Evolutionary conservation across 495 filamentous ascomycete genomes (phyloP), one percentile per base, ranked within the genome.

Genomic region (Aspergillus egyptiacus): DNA sequence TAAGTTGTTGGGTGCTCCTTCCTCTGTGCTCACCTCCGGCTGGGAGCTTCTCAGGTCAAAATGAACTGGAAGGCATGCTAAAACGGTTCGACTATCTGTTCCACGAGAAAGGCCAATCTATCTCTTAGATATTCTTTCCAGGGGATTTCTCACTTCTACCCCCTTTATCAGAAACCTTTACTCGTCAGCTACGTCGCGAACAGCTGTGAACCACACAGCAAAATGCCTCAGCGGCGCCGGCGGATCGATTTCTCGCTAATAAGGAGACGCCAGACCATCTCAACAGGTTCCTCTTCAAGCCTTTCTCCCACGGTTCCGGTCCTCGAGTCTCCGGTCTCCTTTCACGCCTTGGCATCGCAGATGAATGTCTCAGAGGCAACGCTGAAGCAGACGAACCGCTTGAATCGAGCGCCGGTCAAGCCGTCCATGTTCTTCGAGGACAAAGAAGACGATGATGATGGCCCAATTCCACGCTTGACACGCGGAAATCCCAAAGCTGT

Each of bases 381-480:
- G 13, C 20, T 57, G 6, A 57, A 48, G 22, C 52, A 57, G 51
- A 58, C 48, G 50, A 58, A 48, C 10, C 51, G 44, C 15, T 17
- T 56, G 27, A 44, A 53, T 8, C 54, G 46, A 34, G 13, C 27
- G 2, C 50, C 53, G 17, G 51, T 44, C 1, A 50, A 46, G 7
- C 61, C 62, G 13, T 58, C 61, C 27, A 42, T 68, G 46, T 61
- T 63, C 28, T 34, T 58, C 14, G 62, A 64, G 23, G 56, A 62
- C 2, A 53, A 40, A 20, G 55, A 56, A 2, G 60, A 51, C 10
- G 48, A 66, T 1, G 61, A 64, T 10, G 63, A 67, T 11, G 55
- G 54, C 13, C 30, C 58, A 2, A 25, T 44, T 0, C 53, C 62
- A 3, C 24, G 15, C 1, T 2, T 55, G 51, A 38, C 33, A 7